Percentiles rank a stretch among this genome's conserved stretches.
phyloP scores from a whole-genome alignment of 2,329 filamentous ascomycete species.

The Fusarium temperatum region DNA sequence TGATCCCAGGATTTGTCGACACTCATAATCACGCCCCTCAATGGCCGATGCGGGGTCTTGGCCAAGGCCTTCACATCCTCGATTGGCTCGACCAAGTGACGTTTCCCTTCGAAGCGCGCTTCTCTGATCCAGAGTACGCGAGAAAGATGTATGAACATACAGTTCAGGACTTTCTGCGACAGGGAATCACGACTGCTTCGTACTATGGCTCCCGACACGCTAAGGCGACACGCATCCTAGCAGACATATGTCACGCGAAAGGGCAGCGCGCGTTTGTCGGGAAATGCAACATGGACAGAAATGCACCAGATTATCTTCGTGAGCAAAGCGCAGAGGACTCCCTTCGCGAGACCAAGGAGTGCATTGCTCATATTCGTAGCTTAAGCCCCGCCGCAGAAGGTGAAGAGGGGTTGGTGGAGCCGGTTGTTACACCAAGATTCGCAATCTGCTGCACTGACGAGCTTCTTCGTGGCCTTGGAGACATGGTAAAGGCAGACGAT shows the following conservation, averaged over 20 bases:
- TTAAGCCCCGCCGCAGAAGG: fast-evolving
- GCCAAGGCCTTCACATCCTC: constrained; percentile 62
- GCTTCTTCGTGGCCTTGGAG: constrained; percentile 5
- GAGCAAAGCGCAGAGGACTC: background rate
- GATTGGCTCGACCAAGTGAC: constrained; percentile 73
- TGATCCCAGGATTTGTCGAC: constrained; percentile 68
- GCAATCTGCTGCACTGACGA: constrained; percentile 18
- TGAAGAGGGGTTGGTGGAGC: background rate
- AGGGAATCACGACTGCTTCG: constrained; percentile 16
- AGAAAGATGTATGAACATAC: constrained; percentile 6
- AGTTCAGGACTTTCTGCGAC: constrained; percentile 1
- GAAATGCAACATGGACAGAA: constrained; percentile 19
- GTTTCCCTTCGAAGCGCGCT: constrained; percentile 52
- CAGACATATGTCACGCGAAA: background rate
- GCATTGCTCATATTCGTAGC: background rate
- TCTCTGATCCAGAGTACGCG: constrained; percentile 2
- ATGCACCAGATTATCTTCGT: constrained; percentile 5
- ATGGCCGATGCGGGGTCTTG: constrained; percentile 59
- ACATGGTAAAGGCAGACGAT: constrained; percentile 1
- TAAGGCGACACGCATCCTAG: constrained; percentile 8
- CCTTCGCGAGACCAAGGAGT: constrained; percentile 2
- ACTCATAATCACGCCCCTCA: constrained; percentile 75
- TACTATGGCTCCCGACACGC: constrained; percentile 17
- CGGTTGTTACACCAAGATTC: constrained; percentile 13
- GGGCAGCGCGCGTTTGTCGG: constrained; percentile 19